A percentile compares a stretch with the other conserved stretches of the same genome.
phyloP scores from a whole-genome alignment of 768 basidiomycete genomes.

The Lactarius deliciosus region DNA sequence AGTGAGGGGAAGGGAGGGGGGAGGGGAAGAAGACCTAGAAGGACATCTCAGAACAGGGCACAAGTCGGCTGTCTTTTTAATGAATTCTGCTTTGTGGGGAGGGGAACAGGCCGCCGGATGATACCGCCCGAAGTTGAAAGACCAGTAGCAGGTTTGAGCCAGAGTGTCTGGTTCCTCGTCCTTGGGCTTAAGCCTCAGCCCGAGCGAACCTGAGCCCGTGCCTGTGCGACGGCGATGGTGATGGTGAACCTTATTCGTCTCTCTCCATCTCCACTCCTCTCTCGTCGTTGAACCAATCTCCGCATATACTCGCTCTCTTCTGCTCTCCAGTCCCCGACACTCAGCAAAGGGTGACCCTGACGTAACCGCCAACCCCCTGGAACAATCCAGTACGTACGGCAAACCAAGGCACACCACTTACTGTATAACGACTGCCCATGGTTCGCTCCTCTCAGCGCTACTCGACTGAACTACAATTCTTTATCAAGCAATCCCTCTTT shows the following conservation, averaged over 20 bases:
- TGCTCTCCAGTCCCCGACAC: constrained; percentile 28
- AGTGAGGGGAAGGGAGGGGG: constrained; percentile 6
- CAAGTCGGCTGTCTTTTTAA: constrained; percentile 30
- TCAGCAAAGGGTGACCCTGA: constrained; percentile 23
- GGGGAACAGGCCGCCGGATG: constrained; percentile 13
- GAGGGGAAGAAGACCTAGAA: constrained; percentile 22
- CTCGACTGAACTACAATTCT: constrained; percentile 17
- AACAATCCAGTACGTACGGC: background rate
- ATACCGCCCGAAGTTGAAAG: constrained; percentile 1
- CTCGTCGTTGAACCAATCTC: constrained; percentile 38
- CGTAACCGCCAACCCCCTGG: constrained; percentile 25
- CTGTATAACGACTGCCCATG: background rate
- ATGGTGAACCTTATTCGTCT: background rate
- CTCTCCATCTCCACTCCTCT: background rate
- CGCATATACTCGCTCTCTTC: constrained; percentile 40
- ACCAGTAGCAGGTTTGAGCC: background rate
- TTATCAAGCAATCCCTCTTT: constrained; percentile 9
- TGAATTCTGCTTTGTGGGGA: constrained; percentile 26
- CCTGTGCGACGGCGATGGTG: background rate
- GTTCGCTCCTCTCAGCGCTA: constrained; percentile 24
- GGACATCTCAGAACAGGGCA: constrained; percentile 18
- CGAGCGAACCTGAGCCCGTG: constrained; percentile 6
- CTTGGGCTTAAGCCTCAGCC: background rate
- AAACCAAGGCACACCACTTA: constrained; percentile 13
- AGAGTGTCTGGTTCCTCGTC: background rate